Evolutionary conservation across 2,329 filamentous ascomycete genomes (phyloP).

Genomic region (Epichloe festucae): DNA sequence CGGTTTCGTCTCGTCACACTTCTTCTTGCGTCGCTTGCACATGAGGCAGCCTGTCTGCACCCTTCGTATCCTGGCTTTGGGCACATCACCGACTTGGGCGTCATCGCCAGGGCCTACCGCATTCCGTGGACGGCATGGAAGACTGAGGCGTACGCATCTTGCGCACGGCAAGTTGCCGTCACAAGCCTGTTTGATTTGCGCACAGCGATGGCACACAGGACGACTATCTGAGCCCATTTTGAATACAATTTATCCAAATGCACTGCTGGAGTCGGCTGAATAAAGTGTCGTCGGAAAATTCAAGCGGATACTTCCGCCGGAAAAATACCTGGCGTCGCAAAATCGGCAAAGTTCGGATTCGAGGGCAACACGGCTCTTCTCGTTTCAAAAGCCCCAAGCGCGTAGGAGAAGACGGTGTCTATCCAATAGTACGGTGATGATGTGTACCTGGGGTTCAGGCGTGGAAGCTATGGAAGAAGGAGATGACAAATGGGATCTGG

Average conservation of each 20-base stretch:
- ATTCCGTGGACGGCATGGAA: constrained; percentile 19
- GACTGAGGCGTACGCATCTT: constrained; percentile 19
- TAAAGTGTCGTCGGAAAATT: neutral
- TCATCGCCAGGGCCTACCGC: constrained; percentile 6
- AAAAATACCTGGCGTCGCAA: neutral
- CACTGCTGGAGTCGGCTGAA: neutral
- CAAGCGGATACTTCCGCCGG: neutral
- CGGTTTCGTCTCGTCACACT: constrained; percentile 33
- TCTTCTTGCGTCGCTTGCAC: constrained; percentile 33
- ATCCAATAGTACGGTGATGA: neutral
- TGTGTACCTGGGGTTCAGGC: neutral
- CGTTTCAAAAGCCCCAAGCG: neutral
- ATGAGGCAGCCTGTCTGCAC: constrained; percentile 29
- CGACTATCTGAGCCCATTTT: constrained; percentile 17
- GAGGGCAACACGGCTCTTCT: neutral
- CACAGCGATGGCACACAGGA: constrained; percentile 21
- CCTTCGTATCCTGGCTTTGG: constrained; percentile 21
- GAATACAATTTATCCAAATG: neutral
- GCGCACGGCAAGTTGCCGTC: constrained; percentile 20
- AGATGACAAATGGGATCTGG: neutral
- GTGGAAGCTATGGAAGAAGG: neutral
- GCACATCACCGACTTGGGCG: constrained; percentile 9
- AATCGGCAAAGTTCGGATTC: neutral
- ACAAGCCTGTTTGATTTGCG: constrained; percentile 24
- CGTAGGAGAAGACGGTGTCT: neutral